Percentiles rank a stretch among this genome's conserved stretches.
phyloP scores from a whole-genome alignment of 805 yeast species.

The Candida nonsorbophila region DNA sequence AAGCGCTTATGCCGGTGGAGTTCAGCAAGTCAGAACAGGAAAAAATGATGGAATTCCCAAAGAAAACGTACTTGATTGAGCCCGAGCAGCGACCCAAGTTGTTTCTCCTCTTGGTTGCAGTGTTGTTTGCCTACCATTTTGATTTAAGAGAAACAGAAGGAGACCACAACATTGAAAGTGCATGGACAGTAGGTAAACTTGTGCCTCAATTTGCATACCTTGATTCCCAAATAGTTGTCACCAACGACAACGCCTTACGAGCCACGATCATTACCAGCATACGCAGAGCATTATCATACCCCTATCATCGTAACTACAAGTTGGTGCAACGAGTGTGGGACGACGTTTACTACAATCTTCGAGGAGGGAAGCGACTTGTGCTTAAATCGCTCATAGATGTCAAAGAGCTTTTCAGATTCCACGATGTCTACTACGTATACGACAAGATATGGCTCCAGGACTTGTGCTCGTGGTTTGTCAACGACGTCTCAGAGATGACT shows the following conservation, averaged over 20 bases:
- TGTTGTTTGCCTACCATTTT: slow-evolving; percentile 69
- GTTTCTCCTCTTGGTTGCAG: slow-evolving; percentile 57
- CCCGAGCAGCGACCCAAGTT: slow-evolving; percentile 44
- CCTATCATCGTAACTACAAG: slow-evolving; percentile 69
- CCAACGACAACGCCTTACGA: slow-evolving; percentile 34
- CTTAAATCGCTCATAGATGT: slow-evolving; percentile 54
- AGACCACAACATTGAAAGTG: slow-evolving; percentile 74
- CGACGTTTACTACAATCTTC: slow-evolving; percentile 60
- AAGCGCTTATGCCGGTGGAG: slow-evolving; percentile 36
- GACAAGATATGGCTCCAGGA: slow-evolving; percentile 75
- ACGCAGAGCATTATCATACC: slow-evolving; percentile 72
- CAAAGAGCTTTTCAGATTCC: slow-evolving; percentile 72
- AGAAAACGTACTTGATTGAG: slow-evolving; percentile 52
- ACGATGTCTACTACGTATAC: slow-evolving; percentile 81
- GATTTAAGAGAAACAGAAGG: slow-evolving; percentile 73
- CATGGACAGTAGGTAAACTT: slow-evolving; percentile 90
- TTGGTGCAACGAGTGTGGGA: slow-evolving; percentile 63
- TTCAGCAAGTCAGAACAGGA: slow-evolving; percentile 61
- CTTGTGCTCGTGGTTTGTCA: slow-evolving; percentile 66
- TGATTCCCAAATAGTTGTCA: slow-evolving; percentile 50
- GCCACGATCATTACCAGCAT: slow-evolving; percentile 57
- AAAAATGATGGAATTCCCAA: slow-evolving; percentile 64
- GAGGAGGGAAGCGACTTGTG: slow-evolving; percentile 66
- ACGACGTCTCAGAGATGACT: slow-evolving; percentile 54
- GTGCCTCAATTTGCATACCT: slow-evolving; percentile 72